phyloP scores from a whole-genome alignment of 352 stramenopile species.

The Phytopythium ostracodes region DNA sequence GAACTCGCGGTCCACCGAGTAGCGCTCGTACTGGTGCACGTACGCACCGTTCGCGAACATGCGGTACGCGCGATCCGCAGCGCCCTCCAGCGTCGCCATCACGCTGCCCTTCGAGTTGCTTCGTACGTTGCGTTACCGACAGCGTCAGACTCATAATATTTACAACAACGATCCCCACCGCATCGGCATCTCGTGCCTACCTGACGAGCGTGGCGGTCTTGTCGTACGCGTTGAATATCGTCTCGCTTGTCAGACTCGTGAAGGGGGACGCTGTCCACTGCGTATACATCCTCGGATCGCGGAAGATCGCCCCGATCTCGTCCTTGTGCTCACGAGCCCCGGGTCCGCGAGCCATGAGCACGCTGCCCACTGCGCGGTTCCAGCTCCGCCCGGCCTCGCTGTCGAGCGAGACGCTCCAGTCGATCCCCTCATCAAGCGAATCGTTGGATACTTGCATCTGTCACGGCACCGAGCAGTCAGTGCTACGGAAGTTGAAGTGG shows the following conservation, averaged over 20 bases:
- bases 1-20: constrained; percentile 50
- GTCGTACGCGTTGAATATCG: constrained; percentile 58
- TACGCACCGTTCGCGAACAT: constrained; percentile 69
- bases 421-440: constrained; percentile 53
- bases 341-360: constrained; percentile 50
- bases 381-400: constrained; percentile 16
- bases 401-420: constrained; percentile 46
- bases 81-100: constrained; percentile 37
- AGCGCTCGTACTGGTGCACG: constrained; percentile 57
- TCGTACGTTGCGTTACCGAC: background rate
- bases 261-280: constrained; percentile 37
- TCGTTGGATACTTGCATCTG: constrained; percentile 69
- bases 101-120: constrained; percentile 65
- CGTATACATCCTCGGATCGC: constrained; percentile 38
- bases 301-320: constrained; percentile 30
- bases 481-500: background rate
- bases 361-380: constrained; percentile 41
- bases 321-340: constrained; percentile 5
- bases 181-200: constrained; percentile 13
- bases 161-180: too few species aligned
- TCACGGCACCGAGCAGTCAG: background rate
- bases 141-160: background rate
- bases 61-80: constrained; percentile 53
- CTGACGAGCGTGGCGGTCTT: constrained; percentile 59
- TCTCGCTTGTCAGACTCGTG: constrained; percentile 19